These are phyloP conservation scores for Ambrosia trifida DNA, from an alignment of 129 eudicot species.

Conservation along the genomic window DNA sequence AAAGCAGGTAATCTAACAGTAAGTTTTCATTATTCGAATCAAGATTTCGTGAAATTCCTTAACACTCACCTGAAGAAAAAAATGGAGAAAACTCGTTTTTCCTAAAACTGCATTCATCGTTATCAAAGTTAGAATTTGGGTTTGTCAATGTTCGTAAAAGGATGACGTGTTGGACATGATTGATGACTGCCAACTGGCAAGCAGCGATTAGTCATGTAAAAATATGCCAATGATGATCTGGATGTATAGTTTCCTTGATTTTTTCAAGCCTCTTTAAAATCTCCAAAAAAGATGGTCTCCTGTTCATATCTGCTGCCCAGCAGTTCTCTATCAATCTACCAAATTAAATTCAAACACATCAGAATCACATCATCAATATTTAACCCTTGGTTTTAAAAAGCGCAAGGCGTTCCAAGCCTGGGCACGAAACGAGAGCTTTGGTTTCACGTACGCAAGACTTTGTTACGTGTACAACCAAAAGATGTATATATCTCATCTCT, in stretches of 20 bases:
- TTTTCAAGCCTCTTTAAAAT: constrained; percentile 79
- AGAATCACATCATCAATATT: constrained; percentile 7
- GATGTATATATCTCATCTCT: no score
- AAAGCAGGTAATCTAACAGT: constrained; percentile 1
- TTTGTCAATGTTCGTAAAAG: constrained; percentile 24
- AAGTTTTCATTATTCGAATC: constrained; percentile 26
- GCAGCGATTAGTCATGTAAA: constrained; percentile 40
- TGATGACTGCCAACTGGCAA: not conserved
- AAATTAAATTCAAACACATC: constrained; percentile 22
- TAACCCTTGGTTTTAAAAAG: no score
- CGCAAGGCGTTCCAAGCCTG: no score
- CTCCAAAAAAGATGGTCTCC: constrained; percentile 77
- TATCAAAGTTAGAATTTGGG: constrained; percentile 11
- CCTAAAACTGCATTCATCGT: constrained; percentile 24
- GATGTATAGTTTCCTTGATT: constrained; percentile 53
- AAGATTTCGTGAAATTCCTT: constrained; percentile 28
- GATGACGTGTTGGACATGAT: constrained; percentile 13
- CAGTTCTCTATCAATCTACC: constrained; percentile 63
- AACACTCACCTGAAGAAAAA: constrained; percentile 22
- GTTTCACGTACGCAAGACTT: no score
- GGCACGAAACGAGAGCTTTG: no score
- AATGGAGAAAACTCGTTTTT: constrained; percentile 10
- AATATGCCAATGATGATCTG: constrained; percentile 78
- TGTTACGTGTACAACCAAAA: no score
- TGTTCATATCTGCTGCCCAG: constrained; percentile 85